Evolutionary conservation across 345 rosid genomes (phyloP), one percentile per base, ranked within the genome.

Genomic region (Arabis hirsuta): DNA sequence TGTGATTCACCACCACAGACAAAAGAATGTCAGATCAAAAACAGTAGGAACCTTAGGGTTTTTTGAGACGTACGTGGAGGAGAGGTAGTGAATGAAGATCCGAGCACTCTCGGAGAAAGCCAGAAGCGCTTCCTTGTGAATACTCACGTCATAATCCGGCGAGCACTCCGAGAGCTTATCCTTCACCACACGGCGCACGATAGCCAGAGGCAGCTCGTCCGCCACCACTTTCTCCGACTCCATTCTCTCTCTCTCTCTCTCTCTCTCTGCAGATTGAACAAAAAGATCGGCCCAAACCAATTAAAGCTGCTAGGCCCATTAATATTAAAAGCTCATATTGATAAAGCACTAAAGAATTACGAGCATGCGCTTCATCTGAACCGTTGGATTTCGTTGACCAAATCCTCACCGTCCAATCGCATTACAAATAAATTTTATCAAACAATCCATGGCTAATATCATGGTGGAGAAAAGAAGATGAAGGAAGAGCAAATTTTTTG

Each of bases 151-250:
- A 70, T 75, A 77, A 55, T 86, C 90, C 12, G 84, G 83, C 53
- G 95, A 94, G 72, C 90, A 86, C 27, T 82, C 83, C 36, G 90
- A 79, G 4, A 94, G 85, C 87, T 88, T 85, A 36, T 86, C 95
- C 78, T 91, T 94, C 82, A 91, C 97, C 69, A 91, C 87, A 31
- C 98, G 88, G 50, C 91, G 92, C 68, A 91, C 96, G 5, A 91
- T 88, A 34, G 97, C 86, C 73, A 81, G 82, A 26, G 92, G 96
- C 61, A 94, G 86, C 90, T 85, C 98, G 76, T 94, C 96, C 56
- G 76, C 82, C 63, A 82, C 84, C 61, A 69, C 84, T 71, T 89
- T 91, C 82, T 87, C 87, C 73, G 79, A 73, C 47, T 76, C 81
- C 74, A 77, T 76, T 16, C n/a, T 62, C 50, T 60, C 55, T 69